Conservation (phyloP, 2,329 filamentous ascomycete species). For the Aspergillus ochraceoroseus region DNA sequence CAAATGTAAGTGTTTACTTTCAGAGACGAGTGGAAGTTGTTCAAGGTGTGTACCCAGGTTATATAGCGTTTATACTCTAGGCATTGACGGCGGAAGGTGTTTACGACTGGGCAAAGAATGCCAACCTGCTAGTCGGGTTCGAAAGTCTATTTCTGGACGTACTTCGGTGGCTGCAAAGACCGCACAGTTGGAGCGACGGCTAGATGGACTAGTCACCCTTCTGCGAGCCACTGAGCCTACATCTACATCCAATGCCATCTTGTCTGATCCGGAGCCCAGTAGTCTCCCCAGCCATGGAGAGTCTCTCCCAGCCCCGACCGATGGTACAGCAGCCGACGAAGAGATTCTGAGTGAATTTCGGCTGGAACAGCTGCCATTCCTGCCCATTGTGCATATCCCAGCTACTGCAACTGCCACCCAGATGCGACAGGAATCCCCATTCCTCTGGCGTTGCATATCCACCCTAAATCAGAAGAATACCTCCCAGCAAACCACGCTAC, state of each 20-base stretch:
- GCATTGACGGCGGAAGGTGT: conserved; percentile 27
- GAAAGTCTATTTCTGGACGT: conserved; percentile 14
- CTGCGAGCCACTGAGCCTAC: neutral
- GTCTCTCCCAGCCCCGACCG: neutral
- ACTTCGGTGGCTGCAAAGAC: conserved; percentile 11
- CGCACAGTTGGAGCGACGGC: conserved; percentile 17
- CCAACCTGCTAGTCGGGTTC: conserved; percentile 31
- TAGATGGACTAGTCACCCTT: conserved; percentile 23
- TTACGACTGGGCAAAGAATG: conserved; percentile 40
- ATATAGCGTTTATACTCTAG: too few relatives aligned
- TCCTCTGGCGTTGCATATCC: conserved; percentile 13
- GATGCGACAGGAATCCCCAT: conserved; percentile 8
- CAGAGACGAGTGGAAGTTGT: conserved; percentile 19
- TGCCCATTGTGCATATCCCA: conserved; percentile 13
- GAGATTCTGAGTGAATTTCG: conserved; percentile 9
- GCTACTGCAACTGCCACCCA: neutral
- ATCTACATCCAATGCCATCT: neutral
- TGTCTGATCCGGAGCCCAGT: neutral
- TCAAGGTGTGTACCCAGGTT: conserved; percentile 16
- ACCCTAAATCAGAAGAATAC: conserved; percentile 8
- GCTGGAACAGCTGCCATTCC: conserved; percentile 1
- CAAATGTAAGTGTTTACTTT: conserved; percentile 44
- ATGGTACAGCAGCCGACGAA: neutral
- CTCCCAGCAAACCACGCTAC: neutral
- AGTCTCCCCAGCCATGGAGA: neutral